These are phyloP conservation scores for Backusella australiensis DNA, from an alignment of 192 early-diverging fungal genomes.

Conservation along the genomic window DNA sequence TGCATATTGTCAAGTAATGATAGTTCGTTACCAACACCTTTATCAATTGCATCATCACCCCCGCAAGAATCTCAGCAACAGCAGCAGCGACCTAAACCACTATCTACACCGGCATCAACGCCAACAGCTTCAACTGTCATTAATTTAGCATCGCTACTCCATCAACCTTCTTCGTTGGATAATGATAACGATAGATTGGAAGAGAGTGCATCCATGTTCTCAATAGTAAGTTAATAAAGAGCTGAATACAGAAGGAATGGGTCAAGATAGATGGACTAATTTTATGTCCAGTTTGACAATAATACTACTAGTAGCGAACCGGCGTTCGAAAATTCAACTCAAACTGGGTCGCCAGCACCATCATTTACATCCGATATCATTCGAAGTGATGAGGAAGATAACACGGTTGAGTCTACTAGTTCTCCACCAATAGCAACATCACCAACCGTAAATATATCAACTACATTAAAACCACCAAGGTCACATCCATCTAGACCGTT, in stretches of 20 bases:
- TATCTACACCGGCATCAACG: neutral
- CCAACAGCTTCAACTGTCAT: neutral
- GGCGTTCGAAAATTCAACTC: neutral
- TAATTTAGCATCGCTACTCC: constrained; percentile 2
- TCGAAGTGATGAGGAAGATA: neutral
- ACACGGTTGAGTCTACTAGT: neutral
- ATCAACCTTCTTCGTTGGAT: neutral
- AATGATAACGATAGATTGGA: neutral
- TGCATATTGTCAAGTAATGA: neutral
- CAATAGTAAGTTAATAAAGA: constrained; percentile 1
- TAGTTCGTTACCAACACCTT: neutral
- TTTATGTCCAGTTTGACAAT: neutral
- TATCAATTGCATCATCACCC: neutral
- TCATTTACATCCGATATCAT: neutral
- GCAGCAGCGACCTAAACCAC: neutral
- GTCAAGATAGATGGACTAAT: neutral
- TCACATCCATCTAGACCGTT: neutral
- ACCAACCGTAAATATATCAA: neutral
- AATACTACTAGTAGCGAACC: neutral
- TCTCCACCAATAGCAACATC: neutral
- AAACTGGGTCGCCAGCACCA: neutral
- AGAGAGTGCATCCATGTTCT: neutral
- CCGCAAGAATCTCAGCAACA: neutral
- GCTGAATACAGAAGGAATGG: neutral
- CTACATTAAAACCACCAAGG: neutral